Percentiles rank a stretch among this genome's conserved stretches.
Conservation (phyloP, 495 filamentous ascomycete genomes). For the Mycothermus thermophilus region DNA sequence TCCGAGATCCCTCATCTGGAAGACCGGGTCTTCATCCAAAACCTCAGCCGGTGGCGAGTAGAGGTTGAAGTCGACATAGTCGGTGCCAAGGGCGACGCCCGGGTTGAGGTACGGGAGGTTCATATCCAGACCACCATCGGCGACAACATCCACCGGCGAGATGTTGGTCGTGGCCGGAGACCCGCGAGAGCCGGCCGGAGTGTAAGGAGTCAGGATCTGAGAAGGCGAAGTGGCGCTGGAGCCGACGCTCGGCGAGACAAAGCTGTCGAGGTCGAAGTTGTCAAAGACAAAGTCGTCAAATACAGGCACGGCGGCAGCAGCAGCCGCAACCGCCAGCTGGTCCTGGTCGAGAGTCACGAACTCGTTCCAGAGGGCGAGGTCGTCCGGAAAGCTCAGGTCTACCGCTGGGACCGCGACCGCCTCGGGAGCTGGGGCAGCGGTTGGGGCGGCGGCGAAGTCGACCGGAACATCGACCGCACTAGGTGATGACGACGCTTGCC, state of each 20-base stretch:
- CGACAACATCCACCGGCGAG: slow-evolving; percentile 1
- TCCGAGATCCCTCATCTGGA: slow-evolving; percentile 8
- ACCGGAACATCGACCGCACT: slow-evolving; percentile 3
- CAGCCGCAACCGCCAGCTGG: slow-evolving; percentile 6
- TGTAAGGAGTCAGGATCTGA: slow-evolving; percentile 23
- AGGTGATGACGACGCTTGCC: slow-evolving; percentile 10
- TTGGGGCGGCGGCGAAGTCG: slow-evolving; percentile 9
- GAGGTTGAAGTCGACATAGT: slow-evolving; percentile 39
- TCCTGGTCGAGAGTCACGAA: slow-evolving; percentile 28
- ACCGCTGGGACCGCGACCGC: too few species aligned
- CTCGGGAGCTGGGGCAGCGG: too few species aligned
- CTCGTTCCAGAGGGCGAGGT: slow-evolving; percentile 21
- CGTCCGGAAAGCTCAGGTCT: neutral
- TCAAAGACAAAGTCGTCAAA: neutral
- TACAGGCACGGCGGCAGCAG: slow-evolving; percentile 11
- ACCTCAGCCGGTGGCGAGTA: slow-evolving; percentile 32
- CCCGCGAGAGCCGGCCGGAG: slow-evolving; percentile 4
- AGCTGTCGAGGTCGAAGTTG: slow-evolving; percentile 28
- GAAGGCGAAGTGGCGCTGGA: slow-evolving; percentile 24
- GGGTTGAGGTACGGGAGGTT: slow-evolving; percentile 32
- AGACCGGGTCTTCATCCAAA: slow-evolving; percentile 29
- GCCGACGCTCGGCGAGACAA: slow-evolving; percentile 21
- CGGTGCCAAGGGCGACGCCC: slow-evolving; percentile 23
- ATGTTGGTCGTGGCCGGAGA: slow-evolving; percentile 11
- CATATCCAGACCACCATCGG: slow-evolving; percentile 9